Evolutionary conservation across 208 protist genomes (phyloP).

Genomic region (Leishmania lainsoni): DNA sequence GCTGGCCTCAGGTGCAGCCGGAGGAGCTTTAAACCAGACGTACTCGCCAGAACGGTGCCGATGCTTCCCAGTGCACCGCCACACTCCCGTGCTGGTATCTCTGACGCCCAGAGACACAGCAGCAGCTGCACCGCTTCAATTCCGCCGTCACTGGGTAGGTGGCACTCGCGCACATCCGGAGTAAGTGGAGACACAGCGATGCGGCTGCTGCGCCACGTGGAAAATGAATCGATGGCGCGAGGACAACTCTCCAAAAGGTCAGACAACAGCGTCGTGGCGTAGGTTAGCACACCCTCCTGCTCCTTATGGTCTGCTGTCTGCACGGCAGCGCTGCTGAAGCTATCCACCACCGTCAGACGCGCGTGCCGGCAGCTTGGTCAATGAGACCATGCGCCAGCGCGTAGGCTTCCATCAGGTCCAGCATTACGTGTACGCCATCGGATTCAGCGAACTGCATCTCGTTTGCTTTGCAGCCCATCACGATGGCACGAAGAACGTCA

Average conservation of each 20-base stretch:
- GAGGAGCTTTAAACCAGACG: slow-evolving; percentile 36
- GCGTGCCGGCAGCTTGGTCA: slow-evolving; percentile 20
- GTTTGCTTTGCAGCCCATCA: slow-evolving; percentile 29
- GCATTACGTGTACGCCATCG: slow-evolving; percentile 45
- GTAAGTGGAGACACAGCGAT: slow-evolving; percentile 40
- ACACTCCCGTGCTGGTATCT: slow-evolving; percentile 10
- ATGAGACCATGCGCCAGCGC: slow-evolving; percentile 31
- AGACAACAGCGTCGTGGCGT: slow-evolving; percentile 61
- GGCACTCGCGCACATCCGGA: slow-evolving; percentile 16
- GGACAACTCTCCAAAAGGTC: slow-evolving; percentile 59
- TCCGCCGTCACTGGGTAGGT: neutral
- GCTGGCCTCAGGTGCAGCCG: slow-evolving; percentile 29
- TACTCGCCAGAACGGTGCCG: neutral
- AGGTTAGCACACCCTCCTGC: slow-evolving; percentile 30
- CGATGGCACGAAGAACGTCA: slow-evolving; percentile 28
- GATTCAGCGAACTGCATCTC: slow-evolving; percentile 25
- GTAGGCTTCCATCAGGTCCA: slow-evolving; percentile 44
- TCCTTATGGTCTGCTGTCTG: slow-evolving; percentile 5
- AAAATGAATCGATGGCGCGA: slow-evolving; percentile 49
- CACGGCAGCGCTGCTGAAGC: neutral
- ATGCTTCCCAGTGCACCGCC: neutral
- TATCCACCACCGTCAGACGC: slow-evolving; percentile 1
- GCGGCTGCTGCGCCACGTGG: slow-evolving; percentile 54
- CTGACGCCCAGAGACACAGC: slow-evolving; percentile 35
- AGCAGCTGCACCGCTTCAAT: slow-evolving; percentile 39